Evolutionary conservation across 192 early-diverging fungal genomes (phyloP), one percentile per base, ranked within the genome.

Genomic region (Linnemannia exigua): DNA sequence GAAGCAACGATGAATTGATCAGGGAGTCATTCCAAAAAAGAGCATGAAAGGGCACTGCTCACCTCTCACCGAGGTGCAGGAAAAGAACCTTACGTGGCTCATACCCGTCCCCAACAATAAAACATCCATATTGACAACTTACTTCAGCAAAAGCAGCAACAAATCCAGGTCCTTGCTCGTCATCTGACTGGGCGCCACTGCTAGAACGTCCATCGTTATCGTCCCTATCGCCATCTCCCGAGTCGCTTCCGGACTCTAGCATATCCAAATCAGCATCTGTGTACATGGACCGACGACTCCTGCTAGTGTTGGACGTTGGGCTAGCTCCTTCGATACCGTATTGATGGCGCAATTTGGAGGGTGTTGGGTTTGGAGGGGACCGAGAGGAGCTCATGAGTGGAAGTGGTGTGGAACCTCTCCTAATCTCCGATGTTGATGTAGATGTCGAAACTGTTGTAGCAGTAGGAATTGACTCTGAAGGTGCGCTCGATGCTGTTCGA

Each of bases 321-420:
- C 81, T 83, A 1, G 77, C 51, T 25, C 15, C 38, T 5, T 38
- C 51, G 31, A 16, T 31, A 6, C 31, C 75, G 14, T 75, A 44
- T 35, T 76, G 76, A 36, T 79, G 67, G 28, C 72, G 72, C 6
- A 76, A 33, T 17, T 72, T 76, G 36, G 80, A 67, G 8, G 76
- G 72, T 9, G 50, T 79, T 22, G 82, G 72, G 25, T 84, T 85
- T 3, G 48, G 66, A 44, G 82, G 82, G 3, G 82, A 84, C 5
- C 76, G 72, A 16, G 68, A 75, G 9, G 63, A 73, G 14, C 25
- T 41, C 38, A 74, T 31, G 31, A 58, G 51, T 1, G 70, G 54
- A 36, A 58, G 51, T 3, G 70, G 54, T 9, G 54, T 47, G 1
- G 81, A 67, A 25, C 71, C 71, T 44, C 47, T 75, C 28, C 71